Base-by-base conservation (phyloP, 306 rosid species). In the Mimosa pudica region DNA sequence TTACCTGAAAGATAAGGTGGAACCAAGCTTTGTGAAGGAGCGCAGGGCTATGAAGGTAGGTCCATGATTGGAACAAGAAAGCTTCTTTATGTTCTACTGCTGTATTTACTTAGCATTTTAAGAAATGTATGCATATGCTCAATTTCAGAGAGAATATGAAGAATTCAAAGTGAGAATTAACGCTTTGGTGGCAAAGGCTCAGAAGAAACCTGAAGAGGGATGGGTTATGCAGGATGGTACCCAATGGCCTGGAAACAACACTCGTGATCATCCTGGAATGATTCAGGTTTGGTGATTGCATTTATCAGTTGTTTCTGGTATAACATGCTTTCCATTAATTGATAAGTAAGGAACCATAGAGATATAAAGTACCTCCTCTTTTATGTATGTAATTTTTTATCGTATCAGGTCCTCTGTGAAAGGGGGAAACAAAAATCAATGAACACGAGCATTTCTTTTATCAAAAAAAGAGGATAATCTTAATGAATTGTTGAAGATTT, bases 211-310 rank as follows among this genome's bases (percentile, higher is more conserved):
- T 0, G 98, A 94, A 24, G 89, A 86, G 1, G 98, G 98, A 54
- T 86, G 89, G 89, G 82, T 84, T 67, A 94, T 92, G 97, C 95
- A 96, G 13, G 98, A 92, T 84, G 97, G 95, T 69, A 89, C 94
- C 67, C 97, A 93, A 45, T 94, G 97, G 98, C 98, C 98, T 4
- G 98, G 97, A 4, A 88, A 94, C 82, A 91, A 48, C 89, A 92
- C 89, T 81, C 95, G 92, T 33, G 98, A 94, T 72, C 97, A 94
- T 79, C 93, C 97, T 3, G 97, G 97, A 82, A 91, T 94, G 86
- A 92, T 94, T 81, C 98, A 94, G 97, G 98, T 94, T 84, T 47
- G 85, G 33, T 54, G 35, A 61, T 60, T 83, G 36, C 48, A 66
- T 66, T 41, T 71, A 66, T 20, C 46, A 75, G 33, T 41, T 24